phyloP scores from a whole-genome alignment of 306 rosid genomes.

The Prunus campanulata region DNA sequence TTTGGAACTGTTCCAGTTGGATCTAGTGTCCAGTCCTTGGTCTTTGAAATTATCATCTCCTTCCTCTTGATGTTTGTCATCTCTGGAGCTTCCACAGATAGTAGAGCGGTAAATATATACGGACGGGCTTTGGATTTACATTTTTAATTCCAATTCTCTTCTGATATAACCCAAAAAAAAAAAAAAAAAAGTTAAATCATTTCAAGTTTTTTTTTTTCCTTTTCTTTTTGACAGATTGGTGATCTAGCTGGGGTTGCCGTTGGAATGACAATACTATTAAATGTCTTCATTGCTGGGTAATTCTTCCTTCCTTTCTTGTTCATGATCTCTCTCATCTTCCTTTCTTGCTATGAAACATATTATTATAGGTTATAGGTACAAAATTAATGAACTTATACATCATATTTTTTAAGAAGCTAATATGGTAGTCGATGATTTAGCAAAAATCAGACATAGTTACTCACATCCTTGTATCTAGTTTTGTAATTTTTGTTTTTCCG shows the following conservation, averaged over 20 bases:
- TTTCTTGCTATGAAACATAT: background rate
- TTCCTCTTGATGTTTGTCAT: constrained; percentile 43
- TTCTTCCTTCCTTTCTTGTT: background rate
- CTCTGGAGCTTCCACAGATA: constrained; percentile 33
- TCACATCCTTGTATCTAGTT: too few species aligned
- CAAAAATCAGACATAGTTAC: too few species aligned
- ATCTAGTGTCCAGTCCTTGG: constrained; percentile 26
- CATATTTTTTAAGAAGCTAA: too few species aligned
- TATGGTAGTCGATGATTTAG: too few species aligned
- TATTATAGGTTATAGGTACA: too few species aligned
- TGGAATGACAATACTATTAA: constrained; percentile 39
- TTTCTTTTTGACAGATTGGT: constrained; percentile 20
- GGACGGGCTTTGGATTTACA: background rate
- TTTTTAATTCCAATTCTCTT: background rate
- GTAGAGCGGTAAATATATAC: constrained; percentile 23
- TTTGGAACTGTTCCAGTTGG: constrained; percentile 40
- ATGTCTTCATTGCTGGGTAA: constrained; percentile 41
- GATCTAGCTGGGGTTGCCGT: constrained; percentile 28
- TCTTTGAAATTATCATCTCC: constrained; percentile 27
- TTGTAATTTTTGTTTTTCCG: too few species aligned
- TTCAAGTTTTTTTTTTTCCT: background rate
- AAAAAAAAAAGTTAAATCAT: background rate
- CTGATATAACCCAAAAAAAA: too few species aligned
- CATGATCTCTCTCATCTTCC: background rate
- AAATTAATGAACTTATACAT: too few species aligned